These are phyloP conservation scores for Neonectria faginata DNA, from an alignment of 2,329 filamentous ascomycete genomes.

Conservation along the genomic window DNA sequence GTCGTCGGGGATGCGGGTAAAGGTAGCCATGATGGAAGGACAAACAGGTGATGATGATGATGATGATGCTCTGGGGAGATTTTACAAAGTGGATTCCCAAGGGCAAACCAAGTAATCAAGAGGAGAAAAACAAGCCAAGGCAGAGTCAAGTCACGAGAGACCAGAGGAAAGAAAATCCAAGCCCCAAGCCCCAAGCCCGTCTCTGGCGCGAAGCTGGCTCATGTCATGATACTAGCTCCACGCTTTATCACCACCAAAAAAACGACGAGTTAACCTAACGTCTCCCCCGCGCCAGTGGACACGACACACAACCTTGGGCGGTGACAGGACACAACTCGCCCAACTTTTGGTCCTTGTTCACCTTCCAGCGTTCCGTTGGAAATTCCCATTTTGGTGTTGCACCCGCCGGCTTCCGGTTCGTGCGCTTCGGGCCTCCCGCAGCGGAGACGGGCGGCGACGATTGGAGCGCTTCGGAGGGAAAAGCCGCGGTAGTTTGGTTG, in stretches of 20 bases:
- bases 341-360: too few relatives aligned
- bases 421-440: slow-evolving; percentile 28
- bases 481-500: neutral
- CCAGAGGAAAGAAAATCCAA: neutral
- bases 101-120: neutral
- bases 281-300: neutral
- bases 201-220: neutral
- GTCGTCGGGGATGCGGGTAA: slow-evolving; percentile 73
- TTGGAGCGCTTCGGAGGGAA: slow-evolving; percentile 36
- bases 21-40: slow-evolving; percentile 73
- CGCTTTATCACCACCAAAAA: neutral
- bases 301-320: slow-evolving; percentile 12
- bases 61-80: neutral
- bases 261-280: neutral
- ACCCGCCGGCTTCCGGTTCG: slow-evolving; percentile 34
- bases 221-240: neutral
- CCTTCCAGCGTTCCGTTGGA: too few relatives aligned
- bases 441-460: slow-evolving; percentile 2
- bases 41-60: neutral
- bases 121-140: neutral
- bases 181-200: too few relatives aligned
- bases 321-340: neutral
- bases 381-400: too few relatives aligned
- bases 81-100: neutral
- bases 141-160: neutral